These are phyloP conservation scores for Papiliotrema laurentii DNA, from an alignment of 1,284 basidiomycete species.

Conservation along the genomic window DNA sequence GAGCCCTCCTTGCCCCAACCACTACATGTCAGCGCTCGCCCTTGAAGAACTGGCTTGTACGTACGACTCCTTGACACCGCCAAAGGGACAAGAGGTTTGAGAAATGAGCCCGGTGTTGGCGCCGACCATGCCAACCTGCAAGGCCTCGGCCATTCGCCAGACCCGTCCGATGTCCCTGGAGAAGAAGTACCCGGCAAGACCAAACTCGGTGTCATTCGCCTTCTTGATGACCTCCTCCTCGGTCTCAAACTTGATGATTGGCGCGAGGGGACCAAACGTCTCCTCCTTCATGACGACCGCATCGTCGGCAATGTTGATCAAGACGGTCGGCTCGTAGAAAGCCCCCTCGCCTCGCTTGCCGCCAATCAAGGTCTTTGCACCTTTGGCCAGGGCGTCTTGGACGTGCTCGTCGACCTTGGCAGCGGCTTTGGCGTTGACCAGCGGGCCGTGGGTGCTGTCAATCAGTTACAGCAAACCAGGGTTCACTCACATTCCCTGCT, in stretches of 20 bases:
- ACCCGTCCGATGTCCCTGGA: slow-evolving; percentile 78
- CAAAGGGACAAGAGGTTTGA: slow-evolving; percentile 78
- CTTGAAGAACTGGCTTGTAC: not conserved
- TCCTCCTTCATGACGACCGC: slow-evolving; percentile 66
- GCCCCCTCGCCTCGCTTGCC: slow-evolving; percentile 57
- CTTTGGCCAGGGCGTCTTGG: slow-evolving; percentile 70
- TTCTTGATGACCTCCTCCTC: slow-evolving; percentile 83
- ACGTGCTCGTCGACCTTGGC: slow-evolving; percentile 83
- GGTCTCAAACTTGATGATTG: slow-evolving; percentile 68
- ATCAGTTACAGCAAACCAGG: slow-evolving; percentile 46
- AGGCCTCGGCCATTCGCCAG: slow-evolving; percentile 84
- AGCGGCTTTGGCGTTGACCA: slow-evolving; percentile 78
- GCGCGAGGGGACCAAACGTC: slow-evolving; percentile 71
- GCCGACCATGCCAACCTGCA: slow-evolving; percentile 85
- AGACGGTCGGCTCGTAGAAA: slow-evolving; percentile 75
- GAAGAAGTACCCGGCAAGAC: slow-evolving; percentile 88
- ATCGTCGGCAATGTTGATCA: slow-evolving; percentile 68
- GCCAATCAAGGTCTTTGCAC: slow-evolving; percentile 81
- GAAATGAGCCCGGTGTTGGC: slow-evolving; percentile 74
- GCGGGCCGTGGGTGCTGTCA: slow-evolving; percentile 76
- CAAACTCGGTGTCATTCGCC: slow-evolving; percentile 77
- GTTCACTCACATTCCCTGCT: slow-evolving; percentile 52
- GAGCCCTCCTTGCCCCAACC: slow-evolving; percentile 56
- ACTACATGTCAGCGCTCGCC: slow-evolving; percentile 4
- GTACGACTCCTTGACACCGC: slow-evolving; percentile 53